Base-by-base conservation (phyloP, 106 monocot genomes). In the Phalaenopsis equestris region DNA sequence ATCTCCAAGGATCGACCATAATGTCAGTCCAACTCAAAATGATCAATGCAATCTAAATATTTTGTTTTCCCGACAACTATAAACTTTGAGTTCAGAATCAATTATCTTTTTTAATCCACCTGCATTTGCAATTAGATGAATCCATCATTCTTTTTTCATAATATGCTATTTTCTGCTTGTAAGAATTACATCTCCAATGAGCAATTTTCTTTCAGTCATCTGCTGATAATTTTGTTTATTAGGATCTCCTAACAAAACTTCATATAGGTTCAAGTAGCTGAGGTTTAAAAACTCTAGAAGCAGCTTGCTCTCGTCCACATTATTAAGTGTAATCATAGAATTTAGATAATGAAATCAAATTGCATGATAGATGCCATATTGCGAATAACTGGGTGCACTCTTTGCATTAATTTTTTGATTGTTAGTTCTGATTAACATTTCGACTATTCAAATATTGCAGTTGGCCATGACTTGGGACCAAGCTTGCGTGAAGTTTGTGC, bases 401-500 rank as follows among this genome's bases (percentile, higher is more conserved):
- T 23, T 23, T 21, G 64, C 23, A 23, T n/a, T 72, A 72, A 72
- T 41, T 72, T 15, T 72, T 14, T 72, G 37, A 41, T 72, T 36
- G 72, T 41, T 4, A 45, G 41, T 74, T 74, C 74, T 42, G 39
- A 4, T n/a, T 67, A 70, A 39, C 38, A 70, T 39, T 74, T 74
- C 37, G 43, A 45, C 42, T 83, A 78, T 39, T 42, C 46, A 78
- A 79, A 61, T 15, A 1, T 45, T 79, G 46, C 86, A 95, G 94
- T 77, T 70, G 84, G 81, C 30, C 82, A 79, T 75, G 89, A 89
- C 74, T 77, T 88, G 36, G 98, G 94, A 42, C 88, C 93, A 81
- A 91, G 83, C 83, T 81, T 99, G 47, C 92, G 94, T 72, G 93
- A 94, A 80, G 78, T 99, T 11, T 99, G 98, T 87, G 90, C 94